A percentile compares a stretch with the other conserved stretches of the same genome.
Evolutionary conservation across 768 basidiomycete species (phyloP).

Genomic region (Peribolospora baueri): DNA sequence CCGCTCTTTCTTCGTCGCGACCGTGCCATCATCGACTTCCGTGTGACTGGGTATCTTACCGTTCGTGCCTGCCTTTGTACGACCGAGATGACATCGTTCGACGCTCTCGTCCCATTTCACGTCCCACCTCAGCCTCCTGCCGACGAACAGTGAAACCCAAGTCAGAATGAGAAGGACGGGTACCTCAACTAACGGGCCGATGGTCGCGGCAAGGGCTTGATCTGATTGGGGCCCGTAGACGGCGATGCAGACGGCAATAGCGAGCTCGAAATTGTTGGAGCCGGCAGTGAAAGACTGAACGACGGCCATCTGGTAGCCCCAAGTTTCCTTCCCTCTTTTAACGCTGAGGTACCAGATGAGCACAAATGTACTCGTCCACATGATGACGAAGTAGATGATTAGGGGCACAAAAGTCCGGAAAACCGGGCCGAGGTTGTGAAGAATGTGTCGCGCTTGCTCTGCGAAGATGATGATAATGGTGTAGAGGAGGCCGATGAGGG

Average conservation of each 20-base stretch:
- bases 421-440: constrained; percentile 47
- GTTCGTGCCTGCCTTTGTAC: no score
- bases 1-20: no score
- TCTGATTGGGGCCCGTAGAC: constrained; percentile 53
- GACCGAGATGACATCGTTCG: no score
- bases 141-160: constrained; percentile 34
- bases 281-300: constrained; percentile 51
- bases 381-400: constrained; percentile 39
- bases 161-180: constrained; percentile 47
- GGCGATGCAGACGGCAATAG: constrained; percentile 57
- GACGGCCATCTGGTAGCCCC: constrained; percentile 45
- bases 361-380: constrained; percentile 43
- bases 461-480: constrained; percentile 56
- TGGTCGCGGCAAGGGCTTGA: constrained; percentile 55
- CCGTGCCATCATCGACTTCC: no score
- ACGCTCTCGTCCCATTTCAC: background rate
- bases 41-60: no score
- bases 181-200: constrained; percentile 27
- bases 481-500: constrained; percentile 53
- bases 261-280: constrained; percentile 33
- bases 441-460: constrained; percentile 33
- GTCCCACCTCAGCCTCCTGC: constrained; percentile 25
- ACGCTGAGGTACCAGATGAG: constrained; percentile 30
- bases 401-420: constrained; percentile 54
- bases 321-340: constrained; percentile 11